Conservation (phyloP, 352 stramenopile species). For the Pythium vanterpoolii region DNA sequence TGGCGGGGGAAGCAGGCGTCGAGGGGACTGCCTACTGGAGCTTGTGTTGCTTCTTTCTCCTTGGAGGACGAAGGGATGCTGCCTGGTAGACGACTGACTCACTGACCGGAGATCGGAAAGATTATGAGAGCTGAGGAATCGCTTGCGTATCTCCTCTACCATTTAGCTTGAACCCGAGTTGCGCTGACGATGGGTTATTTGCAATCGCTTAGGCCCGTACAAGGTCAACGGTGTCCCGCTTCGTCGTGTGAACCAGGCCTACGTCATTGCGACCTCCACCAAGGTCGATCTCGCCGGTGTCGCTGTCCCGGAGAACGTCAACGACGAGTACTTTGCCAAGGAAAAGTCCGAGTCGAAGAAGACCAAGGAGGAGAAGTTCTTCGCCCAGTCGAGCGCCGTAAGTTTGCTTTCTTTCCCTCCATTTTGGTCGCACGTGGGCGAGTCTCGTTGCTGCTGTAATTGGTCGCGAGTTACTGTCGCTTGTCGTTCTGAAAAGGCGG, state of each 20-base stretch:
- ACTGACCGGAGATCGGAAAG: constrained; percentile 30
- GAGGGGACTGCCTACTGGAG: constrained; percentile 2
- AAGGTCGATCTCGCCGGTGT: constrained; percentile 95
- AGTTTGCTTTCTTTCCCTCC: constrained; percentile 13
- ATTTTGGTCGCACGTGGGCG: constrained; percentile 20
- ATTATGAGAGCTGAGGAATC: constrained; percentile 68
- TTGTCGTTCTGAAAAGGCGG: background rate
- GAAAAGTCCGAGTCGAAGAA: constrained; percentile 87
- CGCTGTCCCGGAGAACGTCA: constrained; percentile 87
- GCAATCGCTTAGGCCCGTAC: constrained; percentile 74
- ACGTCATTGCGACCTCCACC: constrained; percentile 98
- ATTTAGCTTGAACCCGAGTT: background rate
- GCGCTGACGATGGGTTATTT: background rate
- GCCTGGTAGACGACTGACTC: constrained; percentile 1
- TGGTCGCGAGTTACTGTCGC: background rate
- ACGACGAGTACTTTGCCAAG: constrained; percentile 98
- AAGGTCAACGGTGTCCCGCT: constrained; percentile 98
- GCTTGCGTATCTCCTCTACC: background rate
- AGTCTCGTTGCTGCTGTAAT: constrained; percentile 27
- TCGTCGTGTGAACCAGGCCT: constrained; percentile 96
- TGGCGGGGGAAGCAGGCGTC: constrained; percentile 4
- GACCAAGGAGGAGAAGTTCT: constrained; percentile 97
- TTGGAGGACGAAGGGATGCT: background rate
- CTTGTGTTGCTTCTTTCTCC: background rate
- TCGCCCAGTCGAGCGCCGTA: constrained; percentile 88